Base-by-base conservation (phyloP, 2,329 filamentous ascomycete species). In the Amauroascus niger region DNA sequence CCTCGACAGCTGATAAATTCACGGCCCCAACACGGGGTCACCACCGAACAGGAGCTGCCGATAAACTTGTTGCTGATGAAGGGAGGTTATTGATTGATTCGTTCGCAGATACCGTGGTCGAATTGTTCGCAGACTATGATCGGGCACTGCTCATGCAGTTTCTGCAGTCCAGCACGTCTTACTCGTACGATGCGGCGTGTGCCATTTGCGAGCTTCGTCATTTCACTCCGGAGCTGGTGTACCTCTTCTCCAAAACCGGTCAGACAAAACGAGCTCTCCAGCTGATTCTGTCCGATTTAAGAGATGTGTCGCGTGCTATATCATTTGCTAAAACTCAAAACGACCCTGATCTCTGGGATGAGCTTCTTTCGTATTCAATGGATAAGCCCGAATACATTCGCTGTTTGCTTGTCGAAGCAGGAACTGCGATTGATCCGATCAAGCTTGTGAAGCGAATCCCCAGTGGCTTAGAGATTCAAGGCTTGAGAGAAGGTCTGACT, bases 321-420 rank as follows among this genome's bases (percentile, higher is more conserved):
- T 80, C 85, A 1, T 98, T 98, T 64, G 90, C 89, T 52, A 96
- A 96, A 68, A 85, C 90, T 57, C 89, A 97, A 65, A 84, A 93
- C 58, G 90, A 96, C 62, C 83, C 84, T 0, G 90, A 96, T 61
- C 77, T 98, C 0, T 98, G 93, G 93, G 87, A 95, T 59, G 90
- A 97, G 64, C 77, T 98, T 6, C 79, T 98, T 5, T 83, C 91
- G 61, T 97, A 97, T 69, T 91, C 87, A 57, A 97, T 98, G 93
- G 89, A 96, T 71, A 95, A 96, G 65, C 93, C 93, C 0, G 82
- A 82, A 39, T 98, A 98, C 71, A 97, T 98, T 60, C 84, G 88
- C 11, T 90, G 87, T 0, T 75, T 98, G 2, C 80, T 98, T 0
- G 88, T 95, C 63, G 88, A 97, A 71, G 91, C 95, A 1, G 93